Base-by-base conservation (phyloP, 768 basidiomycete species). In the Leucocoprinus leucothites region DNA sequence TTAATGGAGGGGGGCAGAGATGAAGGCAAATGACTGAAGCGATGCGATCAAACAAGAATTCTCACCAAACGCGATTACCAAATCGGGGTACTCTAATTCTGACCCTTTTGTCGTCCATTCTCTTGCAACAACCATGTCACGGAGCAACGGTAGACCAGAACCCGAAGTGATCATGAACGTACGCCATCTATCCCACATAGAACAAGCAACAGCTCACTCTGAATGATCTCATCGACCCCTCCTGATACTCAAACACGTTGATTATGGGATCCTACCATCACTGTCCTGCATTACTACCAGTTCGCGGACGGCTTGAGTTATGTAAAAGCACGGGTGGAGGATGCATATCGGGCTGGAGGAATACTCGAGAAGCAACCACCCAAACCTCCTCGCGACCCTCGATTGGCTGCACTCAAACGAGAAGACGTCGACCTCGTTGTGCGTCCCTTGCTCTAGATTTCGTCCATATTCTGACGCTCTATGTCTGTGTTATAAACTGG, bases 371-470 rank as follows among this genome's bases (percentile, higher is more conserved):
- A 79, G 57, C 68, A 78, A 0, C 77, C 78, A n/a, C 60, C 68
- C 2, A 85, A 82, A 58, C 59, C 74, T 3, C 56, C 70, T 4
- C 81, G 80, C 57, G 79, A 81, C 19, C 61, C 70, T 6, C 55
- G 68, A 0, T 58, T 66, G 3, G 66, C 72, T 46, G 51, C 66
- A 3, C 66, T 74, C 6, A 86, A 85, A 64, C 73, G 77, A 31
- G 85, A 86, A 57, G 85, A 87, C 60, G 69, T 87, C 1, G 85
- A 89, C 48, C 58, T 87, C 7, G 79, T 89, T 47, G 87, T 87
- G 59, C 58, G 81, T 68, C 41, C 4, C n/a, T n/a, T n/a, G n/a
- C n/a, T n/a, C n/a, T n/a, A n/a, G n/a, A n/a, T n/a, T n/a, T n/a
- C n/a, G n/a, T n/a, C n/a, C n/a, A n/a, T n/a, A n/a, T n/a, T n/a